Base-by-base conservation (phyloP, 2,329 filamentous ascomycete species). In the Ascochyta lentis region DNA sequence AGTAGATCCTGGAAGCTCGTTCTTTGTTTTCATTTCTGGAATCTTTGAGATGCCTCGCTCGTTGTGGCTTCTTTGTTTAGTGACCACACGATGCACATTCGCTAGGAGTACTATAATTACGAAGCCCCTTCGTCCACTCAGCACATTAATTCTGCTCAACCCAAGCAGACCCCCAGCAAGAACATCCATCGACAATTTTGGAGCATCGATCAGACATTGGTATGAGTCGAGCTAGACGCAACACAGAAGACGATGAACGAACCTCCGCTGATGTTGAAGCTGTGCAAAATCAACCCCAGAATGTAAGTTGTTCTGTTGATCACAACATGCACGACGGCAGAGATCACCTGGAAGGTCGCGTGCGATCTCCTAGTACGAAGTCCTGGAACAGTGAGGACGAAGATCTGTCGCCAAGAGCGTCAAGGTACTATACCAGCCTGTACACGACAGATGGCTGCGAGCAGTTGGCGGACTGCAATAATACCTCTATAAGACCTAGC, bases 351-450 rank as follows among this genome's bases (percentile, higher is more conserved):
- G 16, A 24, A 23, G n/a, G 19, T 33, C 19, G 4, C 27, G 34
- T 24, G 15, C 27, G n/a, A n/a, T 8, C 24, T 16, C 44, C 44
- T 6, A 39, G 31, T 22, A 33, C 12, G 12, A 26, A 26, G 1
- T n/a, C 45, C 4, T 49, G 39, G 51, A 22, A 27, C 22, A 37
- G 16, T 40, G 37, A 47, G 15, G 38, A 41, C 4, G 41, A 45
- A 19, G 46, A 15, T 1, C 22, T 55, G 9, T 55, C 47, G n/a
- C 53, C 47, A n/a, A 38, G 41, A 15, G 23, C 42, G 3, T 47
- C 53, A 7, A 31, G 8, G 22, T 50, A 24, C 19, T 50, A 37
- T 9, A 47, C 10, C n/a, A 39, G 50, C 9, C 37, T 49, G 6
- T 45, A 43, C 16, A 19, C 24, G 3, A 16, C 33, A n/a, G 33